Evolutionary conservation across 352 stramenopile genomes (phyloP), one percentile per base, ranked within the genome.

Genomic region (Phytophthora vignae): DNA sequence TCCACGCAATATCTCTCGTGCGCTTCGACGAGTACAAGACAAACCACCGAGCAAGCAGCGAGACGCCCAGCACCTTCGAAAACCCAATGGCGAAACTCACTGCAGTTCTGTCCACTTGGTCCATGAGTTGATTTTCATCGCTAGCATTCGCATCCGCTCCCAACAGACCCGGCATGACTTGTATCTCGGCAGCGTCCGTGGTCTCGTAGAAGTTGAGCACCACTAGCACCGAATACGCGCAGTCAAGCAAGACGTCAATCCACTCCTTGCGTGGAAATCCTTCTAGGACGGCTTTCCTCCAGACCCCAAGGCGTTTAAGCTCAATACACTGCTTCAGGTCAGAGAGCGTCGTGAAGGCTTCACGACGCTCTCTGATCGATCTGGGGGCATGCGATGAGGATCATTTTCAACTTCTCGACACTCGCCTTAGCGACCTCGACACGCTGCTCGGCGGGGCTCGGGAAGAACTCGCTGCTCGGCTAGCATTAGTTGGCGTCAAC

Each of bases 171-270:
- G 21, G 36, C 54, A 64, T 60, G 2, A 61, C 29, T 19, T 76
- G 72, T 19, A 73, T 7, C 15, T 57, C 36, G 5, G 64, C 40
- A 27, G 52, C 55, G 4, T 48, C 29, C 3, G 53, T 49, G 5
- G 62, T 76, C 58, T 76, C 68, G 49, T 74, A 79, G 21, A 71
- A 74, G 36, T 77, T 77, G 29, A 77, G 71, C 48, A 77, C 55
- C 22, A 74, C 65, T 14, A 71, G 46, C 11, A 74, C 55, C 4
- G 61, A 55, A 31, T 73, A 71, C 15, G 49, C 29, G 55, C 59
- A 68, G 48, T 77, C 65, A 46, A 77, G 42, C 1, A 29, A 25
- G 6, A 60, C 71, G 27, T 64, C 71, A 17, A 11, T 29, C 72
- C 72, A 79, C 27, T 79, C 67, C 19, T 64, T 59, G 14, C 22